Conservation (phyloP, 768 basidiomycete genomes). For the Imleria badia region DNA sequence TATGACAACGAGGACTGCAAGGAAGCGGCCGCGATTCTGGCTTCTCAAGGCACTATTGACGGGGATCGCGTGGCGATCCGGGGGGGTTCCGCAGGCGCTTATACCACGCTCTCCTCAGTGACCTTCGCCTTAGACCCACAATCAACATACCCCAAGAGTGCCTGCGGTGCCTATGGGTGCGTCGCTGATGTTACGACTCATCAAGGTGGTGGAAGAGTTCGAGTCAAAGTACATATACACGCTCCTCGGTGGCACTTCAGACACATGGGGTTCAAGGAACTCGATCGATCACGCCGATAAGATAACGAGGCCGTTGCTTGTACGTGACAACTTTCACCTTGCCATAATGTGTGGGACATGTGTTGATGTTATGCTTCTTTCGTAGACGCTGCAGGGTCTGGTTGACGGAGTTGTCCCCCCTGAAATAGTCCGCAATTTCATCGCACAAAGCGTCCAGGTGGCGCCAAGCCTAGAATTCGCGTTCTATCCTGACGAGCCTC, state of each 20-base stretch:
- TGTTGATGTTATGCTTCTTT: background rate
- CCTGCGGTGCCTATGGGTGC: slow-evolving; percentile 56
- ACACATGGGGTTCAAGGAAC: slow-evolving; percentile 21
- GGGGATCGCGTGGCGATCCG: slow-evolving; percentile 61
- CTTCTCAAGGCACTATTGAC: slow-evolving; percentile 51
- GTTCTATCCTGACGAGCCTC: slow-evolving; percentile 44
- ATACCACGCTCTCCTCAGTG: slow-evolving; percentile 52
- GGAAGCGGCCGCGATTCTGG: slow-evolving; percentile 30
- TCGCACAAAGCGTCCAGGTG: slow-evolving; percentile 18
- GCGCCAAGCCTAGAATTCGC: slow-evolving; percentile 23
- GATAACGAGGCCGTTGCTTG: slow-evolving; percentile 60
- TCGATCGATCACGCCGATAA: slow-evolving; percentile 40
- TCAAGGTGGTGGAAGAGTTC: slow-evolving; percentile 66
- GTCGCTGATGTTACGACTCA: slow-evolving; percentile 55
- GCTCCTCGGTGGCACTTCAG: slow-evolving; percentile 54
- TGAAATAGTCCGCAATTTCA: slow-evolving; percentile 41
- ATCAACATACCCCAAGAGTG: slow-evolving; percentile 51
- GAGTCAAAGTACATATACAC: slow-evolving; percentile 55
- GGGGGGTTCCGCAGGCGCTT: slow-evolving; percentile 72
- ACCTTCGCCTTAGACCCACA: slow-evolving; percentile 53
- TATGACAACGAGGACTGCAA: slow-evolving; percentile 65
- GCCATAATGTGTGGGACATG: background rate
- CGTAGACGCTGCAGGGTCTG: slow-evolving; percentile 64
- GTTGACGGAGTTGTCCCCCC: slow-evolving; percentile 65
- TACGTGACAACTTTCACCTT: slow-evolving; percentile 29